These are phyloP conservation scores for Cercophora samala DNA, from an alignment of 495 filamentous ascomycete genomes.

Conservation along the genomic window DNA sequence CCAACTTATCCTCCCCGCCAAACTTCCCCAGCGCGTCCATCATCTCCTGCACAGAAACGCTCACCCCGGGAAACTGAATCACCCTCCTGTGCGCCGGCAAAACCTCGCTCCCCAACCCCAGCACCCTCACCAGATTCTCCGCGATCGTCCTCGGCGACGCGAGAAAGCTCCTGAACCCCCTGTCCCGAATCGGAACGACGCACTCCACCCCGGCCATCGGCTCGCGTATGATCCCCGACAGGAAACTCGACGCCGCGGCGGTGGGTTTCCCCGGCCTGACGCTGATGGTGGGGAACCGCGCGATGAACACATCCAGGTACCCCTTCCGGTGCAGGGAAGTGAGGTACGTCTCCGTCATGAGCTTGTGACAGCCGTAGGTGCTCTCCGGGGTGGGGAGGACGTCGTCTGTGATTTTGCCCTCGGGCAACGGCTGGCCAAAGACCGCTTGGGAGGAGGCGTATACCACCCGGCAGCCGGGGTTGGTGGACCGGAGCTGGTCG, in stretches of 20 bases:
- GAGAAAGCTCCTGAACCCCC: conserved; percentile 61
- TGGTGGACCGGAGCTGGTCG: conserved; percentile 54
- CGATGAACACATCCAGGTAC: conserved; percentile 61
- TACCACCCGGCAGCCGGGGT: conserved; percentile 61
- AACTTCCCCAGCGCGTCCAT: conserved; percentile 67
- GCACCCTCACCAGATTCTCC: conserved; percentile 66
- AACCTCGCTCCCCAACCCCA: conserved; percentile 51
- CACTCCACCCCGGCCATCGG: conserved; percentile 59
- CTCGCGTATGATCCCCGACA: conserved; percentile 62
- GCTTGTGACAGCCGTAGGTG: conserved; percentile 76
- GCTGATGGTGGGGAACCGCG: conserved; percentile 71
- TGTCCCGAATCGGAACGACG: conserved; percentile 57
- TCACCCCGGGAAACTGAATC: conserved; percentile 71
- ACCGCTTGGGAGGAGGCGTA: conserved; percentile 51
- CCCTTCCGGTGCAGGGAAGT: conserved; percentile 74
- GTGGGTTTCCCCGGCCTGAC: conserved; percentile 73
- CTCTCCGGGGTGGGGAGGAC: conserved; percentile 64
- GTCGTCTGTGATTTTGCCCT: conserved; percentile 31
- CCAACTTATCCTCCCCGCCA: conserved; percentile 64
- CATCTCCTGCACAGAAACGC: conserved; percentile 70
- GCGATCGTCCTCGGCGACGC: conserved; percentile 64
- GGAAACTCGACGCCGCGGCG: conserved; percentile 70
- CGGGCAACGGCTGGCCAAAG: conserved; percentile 36
- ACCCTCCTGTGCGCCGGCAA: conserved; percentile 57
- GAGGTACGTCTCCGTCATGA: conserved; percentile 68